Base-by-base conservation (phyloP, 768 basidiomycete genomes). In the Pleurotus eryngii region DNA sequence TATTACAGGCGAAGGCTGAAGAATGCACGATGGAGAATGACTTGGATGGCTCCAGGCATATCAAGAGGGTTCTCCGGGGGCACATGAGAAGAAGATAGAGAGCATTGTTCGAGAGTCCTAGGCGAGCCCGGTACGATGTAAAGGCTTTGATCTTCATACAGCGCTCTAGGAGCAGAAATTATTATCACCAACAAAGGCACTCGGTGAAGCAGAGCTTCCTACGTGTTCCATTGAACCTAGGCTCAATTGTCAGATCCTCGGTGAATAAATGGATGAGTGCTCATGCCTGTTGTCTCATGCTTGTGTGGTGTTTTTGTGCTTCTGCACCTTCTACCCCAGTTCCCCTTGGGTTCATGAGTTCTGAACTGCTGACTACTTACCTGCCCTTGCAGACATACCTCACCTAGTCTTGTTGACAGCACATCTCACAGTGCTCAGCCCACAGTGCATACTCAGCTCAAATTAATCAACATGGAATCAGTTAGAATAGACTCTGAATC, bases 211-310 rank as follows among this genome's bases (percentile, higher is more conserved):
- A 9, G 9, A n/a, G n/a, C n/a, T 5, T 72, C 83, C 55, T 73
- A 89, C 88, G 88, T 84, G 64, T 91, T 92, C 89, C 89, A 92
- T 71, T 92, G 89, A 0, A 90, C 78, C 87, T 90, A 50, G 2
- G 37, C 2, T 24, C 3, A 14, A 48, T 24, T 48, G 17, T 3
- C 5, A 11, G 11, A 46, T 27, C 35, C 38, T 39, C 39, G 20
- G 49, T 5, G 24, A 37, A 2, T 6, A 7, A 49, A 14, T 5
- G 46, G 35, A 17, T n/a, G 26, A n/a, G n/a, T n/a, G n/a, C n/a
- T n/a, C n/a, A n/a, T n/a, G n/a, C n/a, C n/a, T n/a, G n/a, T n/a
- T n/a, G n/a, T n/a, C n/a, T n/a, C n/a, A n/a, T n/a, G n/a, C n/a
- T n/a, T n/a, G n/a, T n/a, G n/a, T n/a, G n/a, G n/a, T n/a, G n/a